Conservation (phyloP, 1,139 yeast genomes). For the Nakaseomyces bracarensis region DNA sequence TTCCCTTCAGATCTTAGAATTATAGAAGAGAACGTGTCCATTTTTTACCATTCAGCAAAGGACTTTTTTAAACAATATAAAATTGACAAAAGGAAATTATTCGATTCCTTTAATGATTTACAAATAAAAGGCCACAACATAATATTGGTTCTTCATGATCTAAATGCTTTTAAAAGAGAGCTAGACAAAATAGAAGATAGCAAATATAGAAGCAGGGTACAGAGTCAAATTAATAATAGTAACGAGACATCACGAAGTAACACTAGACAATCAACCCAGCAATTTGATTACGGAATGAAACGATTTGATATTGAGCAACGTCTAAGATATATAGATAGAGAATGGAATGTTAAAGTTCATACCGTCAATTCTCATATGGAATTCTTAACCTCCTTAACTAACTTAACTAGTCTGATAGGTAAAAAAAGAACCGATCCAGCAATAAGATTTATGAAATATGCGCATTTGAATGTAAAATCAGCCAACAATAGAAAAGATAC, state of each 20-base stretch:
- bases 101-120: slow-evolving; percentile 19
- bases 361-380: slow-evolving; percentile 36
- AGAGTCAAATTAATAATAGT: slow-evolving; percentile 13
- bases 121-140: slow-evolving; percentile 25
- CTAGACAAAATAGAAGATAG: slow-evolving; percentile 42
- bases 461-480: slow-evolving; percentile 47
- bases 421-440: slow-evolving; percentile 46
- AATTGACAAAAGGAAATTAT: slow-evolving; percentile 24
- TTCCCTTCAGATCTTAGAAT: slow-evolving; percentile 42
- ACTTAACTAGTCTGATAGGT: slow-evolving; percentile 51
- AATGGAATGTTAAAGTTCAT: slow-evolving; percentile 23
- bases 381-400: slow-evolving; percentile 44
- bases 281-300: slow-evolving; percentile 16
- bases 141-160: slow-evolving; percentile 44
- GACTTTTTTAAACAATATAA: slow-evolving; percentile 37
- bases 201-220: slow-evolving; percentile 37
- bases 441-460: slow-evolving; percentile 45
- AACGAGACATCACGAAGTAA: slow-evolving; percentile 14
- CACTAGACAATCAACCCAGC: slow-evolving; percentile 10
- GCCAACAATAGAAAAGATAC: slow-evolving; percentile 44
- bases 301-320: slow-evolving; percentile 21
- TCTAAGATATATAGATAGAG: slow-evolving; percentile 21
- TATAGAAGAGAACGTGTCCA: slow-evolving; percentile 38
- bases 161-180: slow-evolving; percentile 39
- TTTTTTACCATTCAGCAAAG: slow-evolving; percentile 42